Evolutionary conservation across 768 basidiomycete species (phyloP).

Genomic region (Hysterangium stoloniferum): DNA sequence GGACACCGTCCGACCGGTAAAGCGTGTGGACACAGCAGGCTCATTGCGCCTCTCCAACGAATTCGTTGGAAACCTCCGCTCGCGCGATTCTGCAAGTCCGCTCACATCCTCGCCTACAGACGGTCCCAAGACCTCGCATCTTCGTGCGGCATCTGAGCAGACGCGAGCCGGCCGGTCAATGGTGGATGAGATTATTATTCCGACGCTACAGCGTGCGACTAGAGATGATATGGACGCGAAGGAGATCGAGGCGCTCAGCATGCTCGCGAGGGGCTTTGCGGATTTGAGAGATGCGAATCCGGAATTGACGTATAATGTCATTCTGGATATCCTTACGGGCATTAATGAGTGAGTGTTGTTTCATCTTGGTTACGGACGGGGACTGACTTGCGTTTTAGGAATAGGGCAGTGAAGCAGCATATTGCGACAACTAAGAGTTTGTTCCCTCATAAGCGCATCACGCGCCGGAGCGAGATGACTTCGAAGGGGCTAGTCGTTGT

Average conservation of each 20-base stretch:
- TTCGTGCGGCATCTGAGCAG: conserved; percentile 45
- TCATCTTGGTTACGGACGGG: conserved; percentile 8
- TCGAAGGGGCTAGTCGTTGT: conserved; percentile 76
- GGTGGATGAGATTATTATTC: conserved; percentile 80
- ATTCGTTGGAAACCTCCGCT: conserved; percentile 65
- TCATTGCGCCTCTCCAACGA: conserved; percentile 74
- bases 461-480: conserved; percentile 80
- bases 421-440: conserved; percentile 72
- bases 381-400: conserved; percentile 38
- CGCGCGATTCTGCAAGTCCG: conserved; percentile 41
- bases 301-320: conserved; percentile 75
- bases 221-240: conserved; percentile 69
- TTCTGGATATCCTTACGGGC: conserved; percentile 83
- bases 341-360: conserved; percentile 73
- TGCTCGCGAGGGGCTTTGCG: conserved; percentile 82
- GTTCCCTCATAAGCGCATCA: conserved; percentile 76
- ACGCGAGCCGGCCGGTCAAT: conserved; percentile 60
- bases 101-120: conserved; percentile 32
- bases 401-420: conserved; percentile 68
- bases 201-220: conserved; percentile 48
- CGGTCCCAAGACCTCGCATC: conserved; percentile 41
- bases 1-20: conserved; percentile 89
- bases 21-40: conserved; percentile 77
- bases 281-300: conserved; percentile 81
- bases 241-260: conserved; percentile 82